phyloP scores from a whole-genome alignment of 2,329 filamentous ascomycete genomes.

The Xylaria sp. region DNA sequence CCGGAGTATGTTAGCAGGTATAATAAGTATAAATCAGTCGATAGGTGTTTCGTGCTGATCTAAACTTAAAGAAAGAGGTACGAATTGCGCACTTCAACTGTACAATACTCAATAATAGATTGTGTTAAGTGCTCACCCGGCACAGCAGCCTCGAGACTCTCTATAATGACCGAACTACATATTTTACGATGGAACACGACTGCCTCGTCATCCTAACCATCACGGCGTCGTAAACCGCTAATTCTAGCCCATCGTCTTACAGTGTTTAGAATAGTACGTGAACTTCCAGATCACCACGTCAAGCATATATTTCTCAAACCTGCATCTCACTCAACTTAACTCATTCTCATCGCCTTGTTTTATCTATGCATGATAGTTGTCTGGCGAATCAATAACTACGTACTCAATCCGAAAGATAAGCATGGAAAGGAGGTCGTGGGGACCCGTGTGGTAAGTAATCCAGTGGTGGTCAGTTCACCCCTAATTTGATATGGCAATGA shows the following conservation, averaged over 20 bases:
- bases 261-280: neutral
- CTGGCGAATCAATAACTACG: no score
- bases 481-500: neutral
- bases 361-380: no score
- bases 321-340: no score
- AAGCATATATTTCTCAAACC: no score
- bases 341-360: no score
- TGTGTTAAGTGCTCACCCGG: neutral
- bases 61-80: neutral
- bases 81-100: neutral
- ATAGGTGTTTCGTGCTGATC: neutral
- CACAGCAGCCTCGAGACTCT: neutral
- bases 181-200: neutral
- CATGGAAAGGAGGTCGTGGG: neutral
- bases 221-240: neutral
- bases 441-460: neutral
- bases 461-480: no score
- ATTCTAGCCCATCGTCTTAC: neutral
- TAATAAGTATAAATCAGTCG: conserved; percentile 3
- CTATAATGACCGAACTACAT: neutral
- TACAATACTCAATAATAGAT: neutral
- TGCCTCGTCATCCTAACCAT: neutral
- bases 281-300: no score
- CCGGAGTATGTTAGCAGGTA: conserved; percentile 1
- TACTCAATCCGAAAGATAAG: no score